Evolutionary conservation across 176 grass and related monocot genomes (phyloP), one percentile per base, ranked within the genome.

Genomic region (Neostapfia colusana): DNA sequence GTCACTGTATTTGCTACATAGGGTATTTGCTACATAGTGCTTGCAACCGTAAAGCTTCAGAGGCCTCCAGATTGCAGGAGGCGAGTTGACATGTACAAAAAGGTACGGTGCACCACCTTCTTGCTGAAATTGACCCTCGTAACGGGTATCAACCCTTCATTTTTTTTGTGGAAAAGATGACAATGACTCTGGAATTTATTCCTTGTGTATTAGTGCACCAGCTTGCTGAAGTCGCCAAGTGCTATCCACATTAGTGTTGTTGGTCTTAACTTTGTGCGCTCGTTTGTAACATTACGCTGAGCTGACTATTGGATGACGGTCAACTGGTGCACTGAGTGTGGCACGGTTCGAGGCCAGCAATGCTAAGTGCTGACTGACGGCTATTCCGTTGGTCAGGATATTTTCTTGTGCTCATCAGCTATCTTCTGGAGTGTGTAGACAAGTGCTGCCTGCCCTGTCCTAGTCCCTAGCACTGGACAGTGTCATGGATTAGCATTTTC

Each of bases 41-140:
- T 83, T 69, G 38, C 65, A n/a, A 31, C 11, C 61, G 20, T 62
- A 39, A 83, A 70, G 43, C 34, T 67, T 72, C 11, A 46, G 27
- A 73, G 16, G 13, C 58, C 3, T 23, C 54, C 18, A 55, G 20
- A 23, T 55, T 55, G 20, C 18, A 25, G n/a, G n/a, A 54, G 51
- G 51, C 51, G 11, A 25, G 9, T 24, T 57, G 54, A 57, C 21
- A 24, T 57, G 12, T 3, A 23, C 51, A 54, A 24, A 23, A 57
- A 24, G n/a, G 21, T 25, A 24, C 9, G 21, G 3, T 12, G 25
- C 9, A 54, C 20, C 51, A 57, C 21, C 21, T 55, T 55, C 51
- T 55, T 10, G 51, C 53, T 23, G 53, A 56, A 56, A 56, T 56
- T 56, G 10, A 58, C 3, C 54, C 54, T 57, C 54, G 5, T 55